Percentiles rank a stretch among this genome's conserved stretches.
Evolutionary conservation across 2,329 filamentous ascomycete species (phyloP).

Genomic region (Epichloe gansuensis): DNA sequence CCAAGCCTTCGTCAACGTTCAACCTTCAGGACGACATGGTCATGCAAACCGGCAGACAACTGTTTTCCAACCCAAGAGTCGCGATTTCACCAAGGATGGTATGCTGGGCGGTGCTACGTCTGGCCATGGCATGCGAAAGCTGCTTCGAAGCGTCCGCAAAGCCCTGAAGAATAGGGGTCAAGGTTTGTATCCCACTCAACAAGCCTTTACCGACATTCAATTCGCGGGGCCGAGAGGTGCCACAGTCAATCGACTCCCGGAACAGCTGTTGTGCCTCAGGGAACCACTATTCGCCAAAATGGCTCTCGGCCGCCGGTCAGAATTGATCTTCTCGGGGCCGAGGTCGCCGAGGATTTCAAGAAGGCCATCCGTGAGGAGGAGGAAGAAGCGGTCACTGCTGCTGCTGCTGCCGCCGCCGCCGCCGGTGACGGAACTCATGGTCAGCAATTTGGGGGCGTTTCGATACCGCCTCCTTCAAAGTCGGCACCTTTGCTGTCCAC

Average conservation of each 20-base stretch:
- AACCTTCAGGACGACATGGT: constrained; percentile 37
- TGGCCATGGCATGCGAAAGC: constrained; percentile 67
- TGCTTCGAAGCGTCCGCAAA: constrained; percentile 76
- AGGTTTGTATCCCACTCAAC: constrained; percentile 30
- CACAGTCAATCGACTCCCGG: constrained; percentile 46
- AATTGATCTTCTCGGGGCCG: constrained; percentile 73
- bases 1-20: constrained; percentile 65
- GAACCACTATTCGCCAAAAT: constrained; percentile 30
- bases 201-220: constrained; percentile 34
- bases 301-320: constrained; percentile 44
- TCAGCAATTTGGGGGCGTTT: constrained; percentile 13
- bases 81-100: constrained; percentile 30
- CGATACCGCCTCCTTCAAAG: constrained; percentile 12
- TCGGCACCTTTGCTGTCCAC: constrained; percentile 16
- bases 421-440: constrained; percentile 9
- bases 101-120: constrained; percentile 49
- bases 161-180: constrained; percentile 55
- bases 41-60: constrained; percentile 41
- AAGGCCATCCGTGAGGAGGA: constrained; percentile 61
- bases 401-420: constrained; percentile 21
- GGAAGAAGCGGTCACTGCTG: background rate
- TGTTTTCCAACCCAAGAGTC: constrained; percentile 30
- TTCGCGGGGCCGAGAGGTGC: constrained; percentile 39
- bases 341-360: constrained; percentile 67
- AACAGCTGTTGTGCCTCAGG: constrained; percentile 48